Evolutionary conservation across 768 basidiomycete genomes (phyloP), one percentile per base, ranked within the genome.

Genomic region (Phaffia australis): DNA sequence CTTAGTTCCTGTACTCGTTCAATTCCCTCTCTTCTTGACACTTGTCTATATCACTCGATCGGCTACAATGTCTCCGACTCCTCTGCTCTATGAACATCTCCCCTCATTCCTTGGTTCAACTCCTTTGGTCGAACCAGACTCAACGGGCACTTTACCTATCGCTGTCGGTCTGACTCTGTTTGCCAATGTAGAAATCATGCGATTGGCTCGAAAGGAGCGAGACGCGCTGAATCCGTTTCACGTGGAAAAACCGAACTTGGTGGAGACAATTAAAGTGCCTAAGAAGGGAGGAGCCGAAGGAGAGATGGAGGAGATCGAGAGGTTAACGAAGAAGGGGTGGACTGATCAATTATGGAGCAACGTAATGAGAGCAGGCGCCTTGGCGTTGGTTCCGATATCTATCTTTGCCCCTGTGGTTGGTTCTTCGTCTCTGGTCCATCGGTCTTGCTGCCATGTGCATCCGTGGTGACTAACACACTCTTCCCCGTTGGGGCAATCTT

Each of bases 371-470:
- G 63, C n/a, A 14, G 8, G 8, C 29, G 63, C 32, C 3, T 23
- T 63, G 18, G 42, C 25, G 2, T 52, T 63, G 9, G 42, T 50
- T 14, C 48, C 52, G 18, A 23, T 63, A 0, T 63, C 63, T 6
- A 55, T 56, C 5, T 63, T 63, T 63, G 49, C 63, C 21, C 63
- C 63, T 3, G 30, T 55, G 29, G 63, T 63, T n/a, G n/a, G 63
- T 63, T 35, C 35, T 14, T 25, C 7, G 15, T 19, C 6, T 15
- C 25, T 3, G 29, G 25, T 30, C 54, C 27, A n/a, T 27, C 29
- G 11, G 23, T 15, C 15, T n/a, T 51, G 30, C 42, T 27, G 11
- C 32, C 49, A 29, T 2, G 4, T 52, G 30, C 61, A 18, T 42
- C 51, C n/a, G n/a, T 11, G 21, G 16, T 50, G 23, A 18, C 25